phyloP scores from a whole-genome alignment of 139 green algal species.

The Closterium sp. region DNA sequence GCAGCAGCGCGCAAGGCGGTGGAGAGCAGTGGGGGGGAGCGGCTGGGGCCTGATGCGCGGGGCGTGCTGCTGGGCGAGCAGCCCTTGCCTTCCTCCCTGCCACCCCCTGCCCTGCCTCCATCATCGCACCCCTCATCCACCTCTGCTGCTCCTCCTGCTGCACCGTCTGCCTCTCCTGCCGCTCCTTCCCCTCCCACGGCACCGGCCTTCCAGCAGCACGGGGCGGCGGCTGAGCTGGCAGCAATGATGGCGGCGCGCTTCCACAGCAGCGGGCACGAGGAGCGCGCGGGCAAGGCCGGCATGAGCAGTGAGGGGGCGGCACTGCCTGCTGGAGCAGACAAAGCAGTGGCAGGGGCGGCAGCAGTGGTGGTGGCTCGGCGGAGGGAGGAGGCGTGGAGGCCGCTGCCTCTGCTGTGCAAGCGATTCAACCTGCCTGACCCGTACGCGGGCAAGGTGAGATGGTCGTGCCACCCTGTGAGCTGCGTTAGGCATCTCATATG shows the following conservation, averaged over 20 bases:
- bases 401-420: constrained; percentile 86
- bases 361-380: constrained; percentile 45
- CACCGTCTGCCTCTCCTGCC: background rate
- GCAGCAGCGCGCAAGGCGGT: background rate
- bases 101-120: background rate
- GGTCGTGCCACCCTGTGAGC: no score
- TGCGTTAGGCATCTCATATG: no score
- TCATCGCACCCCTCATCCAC: background rate
- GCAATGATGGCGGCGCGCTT: constrained; percentile 4
- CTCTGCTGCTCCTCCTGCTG: background rate
- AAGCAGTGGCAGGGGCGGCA: background rate
- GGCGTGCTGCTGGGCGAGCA: constrained; percentile 34
- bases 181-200: background rate
- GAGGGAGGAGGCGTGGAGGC: constrained; percentile 73
- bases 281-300: background rate
- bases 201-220: background rate
- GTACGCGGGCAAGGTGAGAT: constrained; percentile 57
- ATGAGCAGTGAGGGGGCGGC: background rate
- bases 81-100: background rate
- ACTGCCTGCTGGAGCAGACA: background rate
- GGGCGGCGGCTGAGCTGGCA: background rate
- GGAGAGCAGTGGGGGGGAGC: background rate
- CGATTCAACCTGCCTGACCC: constrained; percentile 88
- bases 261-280: background rate
- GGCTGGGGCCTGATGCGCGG: constrained; percentile 14